phyloP scores from a whole-genome alignment of 2,329 filamentous ascomycete genomes.

The Fusarium coffeatum region DNA sequence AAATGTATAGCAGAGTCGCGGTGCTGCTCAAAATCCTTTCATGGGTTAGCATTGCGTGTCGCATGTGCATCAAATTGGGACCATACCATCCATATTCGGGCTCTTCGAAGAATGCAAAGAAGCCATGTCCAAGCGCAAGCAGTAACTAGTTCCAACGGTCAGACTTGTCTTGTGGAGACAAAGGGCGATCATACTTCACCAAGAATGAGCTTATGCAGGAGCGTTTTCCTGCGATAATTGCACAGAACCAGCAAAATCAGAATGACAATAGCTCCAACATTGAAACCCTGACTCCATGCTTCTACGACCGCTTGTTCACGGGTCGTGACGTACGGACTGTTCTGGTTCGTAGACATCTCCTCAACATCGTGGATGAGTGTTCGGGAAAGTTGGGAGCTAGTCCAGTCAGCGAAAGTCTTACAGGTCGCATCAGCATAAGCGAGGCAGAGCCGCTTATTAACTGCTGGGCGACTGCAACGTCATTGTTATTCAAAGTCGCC shows the following conservation, averaged over 20 bases:
- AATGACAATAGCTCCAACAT: constrained; percentile 16
- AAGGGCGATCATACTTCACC: constrained; percentile 11
- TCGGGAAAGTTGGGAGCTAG: neutral
- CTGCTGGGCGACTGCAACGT: constrained; percentile 1
- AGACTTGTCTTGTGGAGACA: neutral
- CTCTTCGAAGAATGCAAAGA: constrained; percentile 27
- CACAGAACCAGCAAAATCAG: constrained; percentile 24
- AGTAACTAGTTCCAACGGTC: constrained; percentile 1
- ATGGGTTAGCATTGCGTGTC: neutral
- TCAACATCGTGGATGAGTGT: constrained; percentile 4
- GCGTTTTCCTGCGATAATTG: constrained; percentile 24
- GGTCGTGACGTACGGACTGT: constrained; percentile 21
- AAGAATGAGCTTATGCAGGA: constrained; percentile 33
- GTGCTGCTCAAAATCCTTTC: constrained; percentile 25
- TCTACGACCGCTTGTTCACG: constrained; percentile 28
- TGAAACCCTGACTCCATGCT: constrained; percentile 30
- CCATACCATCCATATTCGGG: constrained; percentile 30
- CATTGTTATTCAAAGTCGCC: constrained; percentile 7
- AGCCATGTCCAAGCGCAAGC: constrained; percentile 25
- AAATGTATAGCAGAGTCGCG: constrained; percentile 22
- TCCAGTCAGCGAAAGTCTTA: neutral
- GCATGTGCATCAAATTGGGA: rapidly evolving
- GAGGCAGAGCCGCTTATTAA: constrained; percentile 6
- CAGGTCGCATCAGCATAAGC: neutral
- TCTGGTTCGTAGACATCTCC: constrained; percentile 18